A percentile compares a stretch with the other conserved stretches of the same genome.
phyloP scores from a whole-genome alignment of 768 basidiomycete species.

The Chalciporus piperatus region DNA sequence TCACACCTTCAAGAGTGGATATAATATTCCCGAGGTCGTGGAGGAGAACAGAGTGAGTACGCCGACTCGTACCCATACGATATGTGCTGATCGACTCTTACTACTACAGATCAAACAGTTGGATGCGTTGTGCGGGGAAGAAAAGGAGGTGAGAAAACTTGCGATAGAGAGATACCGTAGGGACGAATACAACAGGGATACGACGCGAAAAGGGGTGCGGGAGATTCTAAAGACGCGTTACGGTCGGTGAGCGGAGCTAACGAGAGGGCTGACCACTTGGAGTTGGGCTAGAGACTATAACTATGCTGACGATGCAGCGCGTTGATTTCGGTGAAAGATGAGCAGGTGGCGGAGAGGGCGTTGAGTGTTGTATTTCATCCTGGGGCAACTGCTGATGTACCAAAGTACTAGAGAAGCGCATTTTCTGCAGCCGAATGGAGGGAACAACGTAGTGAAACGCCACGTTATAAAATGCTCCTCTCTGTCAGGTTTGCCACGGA shows the following conservation, averaged over 20 bases:
- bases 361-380: too few relatives aligned
- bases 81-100: background rate
- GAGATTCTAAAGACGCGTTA: background rate
- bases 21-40: constrained; percentile 4
- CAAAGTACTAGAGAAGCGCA: too few relatives aligned
- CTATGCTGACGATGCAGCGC: too few relatives aligned
- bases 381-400: too few relatives aligned
- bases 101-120: background rate
- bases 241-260: background rate
- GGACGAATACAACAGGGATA: background rate
- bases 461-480: too few relatives aligned
- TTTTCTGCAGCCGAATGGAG: too few relatives aligned
- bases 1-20: constrained; percentile 2
- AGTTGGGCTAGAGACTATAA: too few relatives aligned
- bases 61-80: background rate
- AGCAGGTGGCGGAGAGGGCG: too few relatives aligned
- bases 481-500: too few relatives aligned
- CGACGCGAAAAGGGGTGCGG: background rate
- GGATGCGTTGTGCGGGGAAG: background rate
- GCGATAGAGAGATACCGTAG: background rate
- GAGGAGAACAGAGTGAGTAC: background rate
- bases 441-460: too few relatives aligned
- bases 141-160: background rate
- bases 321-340: too few relatives aligned
- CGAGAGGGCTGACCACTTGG: too few relatives aligned